These are phyloP conservation scores for Leccinum aurantiacum DNA, from an alignment of 768 basidiomycete genomes.

Conservation along the genomic window DNA sequence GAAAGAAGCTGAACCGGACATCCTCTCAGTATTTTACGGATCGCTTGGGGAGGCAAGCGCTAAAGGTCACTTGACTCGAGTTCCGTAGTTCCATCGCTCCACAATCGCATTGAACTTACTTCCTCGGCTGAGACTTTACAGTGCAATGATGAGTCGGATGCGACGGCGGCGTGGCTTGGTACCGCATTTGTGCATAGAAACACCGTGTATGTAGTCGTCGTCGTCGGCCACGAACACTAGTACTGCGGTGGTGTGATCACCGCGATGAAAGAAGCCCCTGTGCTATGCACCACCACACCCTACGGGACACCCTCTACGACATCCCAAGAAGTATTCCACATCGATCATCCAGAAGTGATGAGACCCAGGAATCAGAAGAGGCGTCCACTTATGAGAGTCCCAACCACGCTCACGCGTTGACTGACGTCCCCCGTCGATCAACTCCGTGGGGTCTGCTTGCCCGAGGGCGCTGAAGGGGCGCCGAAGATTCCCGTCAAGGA, in stretches of 20 bases:
- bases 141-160: too few species aligned
- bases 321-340: not conserved
- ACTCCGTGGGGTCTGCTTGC: too few species aligned
- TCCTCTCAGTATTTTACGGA: conserved; percentile 2
- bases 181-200: too few species aligned
- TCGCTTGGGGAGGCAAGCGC: too few species aligned
- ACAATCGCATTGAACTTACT: too few species aligned
- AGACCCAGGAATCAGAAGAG: conserved; percentile 5
- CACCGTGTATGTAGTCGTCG: conserved; percentile 48
- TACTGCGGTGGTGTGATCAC: conserved; percentile 68
- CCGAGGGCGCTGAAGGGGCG: too few species aligned
- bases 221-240: conserved; percentile 70
- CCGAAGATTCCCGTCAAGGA: too few species aligned
- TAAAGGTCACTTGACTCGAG: too few species aligned
- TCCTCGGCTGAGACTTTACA: too few species aligned
- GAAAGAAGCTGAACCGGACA: conserved; percentile 18
- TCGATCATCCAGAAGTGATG: conserved; percentile 23
- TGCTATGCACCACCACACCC: conserved; percentile 7
- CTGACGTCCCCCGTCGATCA: conserved; percentile 54
- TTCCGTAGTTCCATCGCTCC: too few species aligned
- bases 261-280: conserved; percentile 13
- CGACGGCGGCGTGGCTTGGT: too few species aligned
- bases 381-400: conserved; percentile 25
- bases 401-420: conserved; percentile 62
- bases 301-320: conserved; percentile 17